A percentile compares a stretch with the other conserved stretches of the same genome.
Conservation (phyloP, 441 rosid genomes). For the Jatropha multifida region DNA sequence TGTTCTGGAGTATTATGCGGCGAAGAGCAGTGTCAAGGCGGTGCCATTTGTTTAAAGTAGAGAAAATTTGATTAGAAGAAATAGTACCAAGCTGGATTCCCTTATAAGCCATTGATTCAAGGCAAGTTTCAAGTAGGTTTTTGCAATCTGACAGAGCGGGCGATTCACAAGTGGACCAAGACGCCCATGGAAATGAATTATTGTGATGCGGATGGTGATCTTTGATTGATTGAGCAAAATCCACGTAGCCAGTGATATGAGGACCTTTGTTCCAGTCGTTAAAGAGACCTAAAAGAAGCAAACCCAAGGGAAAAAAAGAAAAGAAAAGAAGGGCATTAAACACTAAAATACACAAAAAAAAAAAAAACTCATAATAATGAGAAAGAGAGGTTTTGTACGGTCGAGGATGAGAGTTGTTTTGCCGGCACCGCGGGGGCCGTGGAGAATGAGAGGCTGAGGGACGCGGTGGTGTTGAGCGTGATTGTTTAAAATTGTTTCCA, state of each 20-base stretch:
- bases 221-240: slow-evolving; percentile 71
- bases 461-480: slow-evolving; percentile 97
- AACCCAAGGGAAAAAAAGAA: too few relatives aligned
- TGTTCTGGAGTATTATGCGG: slow-evolving; percentile 39
- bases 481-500: slow-evolving; percentile 84
- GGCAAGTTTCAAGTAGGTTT: slow-evolving; percentile 66
- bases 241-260: slow-evolving; percentile 83
- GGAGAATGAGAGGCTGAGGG: slow-evolving; percentile 89
- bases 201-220: slow-evolving; percentile 74
- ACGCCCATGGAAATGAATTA: slow-evolving; percentile 77
- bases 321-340: not conserved
- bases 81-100: slow-evolving; percentile 73
- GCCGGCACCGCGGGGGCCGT: slow-evolving; percentile 99
- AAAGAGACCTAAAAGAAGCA: slow-evolving; percentile 59
- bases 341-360: not conserved
- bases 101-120: slow-evolving; percentile 74
- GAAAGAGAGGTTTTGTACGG: slow-evolving; percentile 36
- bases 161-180: slow-evolving; percentile 75
- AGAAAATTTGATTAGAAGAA: slow-evolving; percentile 73
- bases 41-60: slow-evolving; percentile 83
- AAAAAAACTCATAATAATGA: not conserved
- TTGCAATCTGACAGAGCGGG: slow-evolving; percentile 60
- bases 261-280: slow-evolving; percentile 84
- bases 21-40: slow-evolving; percentile 64
- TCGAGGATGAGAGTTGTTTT: slow-evolving; percentile 90